These are phyloP conservation scores for Diaporthe sp. DNA, from an alignment of 2,329 filamentous ascomycete genomes.

Conservation along the genomic window DNA sequence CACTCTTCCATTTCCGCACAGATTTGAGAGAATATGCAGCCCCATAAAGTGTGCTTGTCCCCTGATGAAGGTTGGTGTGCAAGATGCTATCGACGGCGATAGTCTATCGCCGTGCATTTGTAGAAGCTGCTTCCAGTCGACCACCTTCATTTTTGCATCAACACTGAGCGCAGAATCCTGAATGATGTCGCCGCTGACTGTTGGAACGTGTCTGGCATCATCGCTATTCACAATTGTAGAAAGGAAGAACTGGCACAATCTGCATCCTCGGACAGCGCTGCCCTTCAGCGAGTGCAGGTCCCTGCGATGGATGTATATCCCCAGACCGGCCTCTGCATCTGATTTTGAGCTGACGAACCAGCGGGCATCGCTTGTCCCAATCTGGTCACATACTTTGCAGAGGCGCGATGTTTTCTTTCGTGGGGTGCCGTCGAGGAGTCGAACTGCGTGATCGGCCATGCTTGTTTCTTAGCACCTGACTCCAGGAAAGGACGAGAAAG, in stretches of 20 bases:
- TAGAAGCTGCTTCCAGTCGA: too few relatives aligned
- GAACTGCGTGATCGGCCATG: not conserved
- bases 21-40: too few relatives aligned
- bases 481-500: rapidly evolving
- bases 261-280: not conserved
- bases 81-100: too few relatives aligned
- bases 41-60: too few relatives aligned
- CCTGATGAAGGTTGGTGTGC: too few relatives aligned
- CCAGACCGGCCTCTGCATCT: not conserved
- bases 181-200: not conserved
- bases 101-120: too few relatives aligned
- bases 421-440: too few relatives aligned
- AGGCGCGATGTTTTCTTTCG: not conserved
- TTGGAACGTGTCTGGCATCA: not conserved
- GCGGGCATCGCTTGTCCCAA: not conserved
- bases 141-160: too few relatives aligned
- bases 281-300: not conserved
- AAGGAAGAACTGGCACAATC: not conserved
- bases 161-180: too few relatives aligned
- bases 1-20: too few relatives aligned
- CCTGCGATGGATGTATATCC: not conserved
- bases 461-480: too few relatives aligned
- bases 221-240: not conserved
- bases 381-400: not conserved
- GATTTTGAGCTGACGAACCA: not conserved